Evolutionary conservation across 352 stramenopile genomes (phyloP), one percentile per base, ranked within the genome.

Genomic region (Globisporangium emineosum): DNA sequence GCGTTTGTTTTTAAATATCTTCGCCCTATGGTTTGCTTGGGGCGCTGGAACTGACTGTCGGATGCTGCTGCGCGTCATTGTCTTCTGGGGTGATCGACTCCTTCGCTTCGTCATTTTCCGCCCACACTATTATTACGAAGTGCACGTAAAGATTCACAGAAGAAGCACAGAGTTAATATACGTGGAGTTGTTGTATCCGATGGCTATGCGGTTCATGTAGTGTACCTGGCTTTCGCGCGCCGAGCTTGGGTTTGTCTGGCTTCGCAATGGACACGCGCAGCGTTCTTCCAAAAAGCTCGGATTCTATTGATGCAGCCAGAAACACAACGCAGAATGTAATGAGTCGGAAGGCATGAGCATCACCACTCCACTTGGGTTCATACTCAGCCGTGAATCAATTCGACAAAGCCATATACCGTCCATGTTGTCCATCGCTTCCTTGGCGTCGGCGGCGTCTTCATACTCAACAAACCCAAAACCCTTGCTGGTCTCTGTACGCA

Each of bases 381-480:
- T n/a, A 45, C 15, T 19, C 12, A 45, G 37, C 37, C 2, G 29
- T 32, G 2, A 32, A 32, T 32, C 29, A 32, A 32, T 32, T 32
- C 29, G 29, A 32, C 29, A 32, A 32, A 32, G n/a, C 9, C 13
- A 63, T 23, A 62, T 65, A 83, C 93, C 92, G 65, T 98, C 89
- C 93, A 98, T 98, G 76, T 98, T 98, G 63, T 98, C 96, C 65
- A 98, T 97, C 35, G 94, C 94, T 65, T 93, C 93, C 33, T 69
- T 78, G 2, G 94, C 94, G 62, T 98, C 91, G 2, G 84, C 77
- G 33, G 88, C 76, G 43, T 98, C 87, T 60, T 96, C 91, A 64
- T 92, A 98, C 71, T 98, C 93, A 10, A 98, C 83, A 72, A 98
- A 98, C 9, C 88, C 96, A 68, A 97, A 98, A 42, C 93, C 90